These are phyloP conservation scores for Thecaphora thlaspeos DNA, from an alignment of 1,284 basidiomycete species.

Conservation along the genomic window DNA sequence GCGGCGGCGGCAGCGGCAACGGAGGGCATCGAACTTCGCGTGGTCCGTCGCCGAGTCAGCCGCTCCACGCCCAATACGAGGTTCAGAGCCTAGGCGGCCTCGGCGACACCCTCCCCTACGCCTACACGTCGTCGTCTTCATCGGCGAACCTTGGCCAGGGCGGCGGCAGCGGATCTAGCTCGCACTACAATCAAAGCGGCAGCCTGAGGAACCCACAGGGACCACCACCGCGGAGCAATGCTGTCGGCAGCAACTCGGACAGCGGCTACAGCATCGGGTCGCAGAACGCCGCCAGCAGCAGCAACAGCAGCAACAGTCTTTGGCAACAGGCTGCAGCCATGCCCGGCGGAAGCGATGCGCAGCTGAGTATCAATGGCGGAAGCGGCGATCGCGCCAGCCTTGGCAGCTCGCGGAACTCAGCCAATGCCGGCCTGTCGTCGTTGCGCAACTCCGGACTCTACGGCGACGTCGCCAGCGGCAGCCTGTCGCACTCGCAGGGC, in stretches of 20 bases:
- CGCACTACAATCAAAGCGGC: too few species aligned
- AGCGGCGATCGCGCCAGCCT: slow-evolving; percentile 10
- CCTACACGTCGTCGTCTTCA: slow-evolving; percentile 12
- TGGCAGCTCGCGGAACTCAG: slow-evolving; percentile 13
- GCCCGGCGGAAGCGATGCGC: too few species aligned
- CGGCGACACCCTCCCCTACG: slow-evolving; percentile 25
- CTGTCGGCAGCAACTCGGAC: too few species aligned
- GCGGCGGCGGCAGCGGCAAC: neutral
- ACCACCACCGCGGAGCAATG: too few species aligned
- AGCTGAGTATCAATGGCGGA: neutral
- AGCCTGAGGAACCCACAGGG: too few species aligned
- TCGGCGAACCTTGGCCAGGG: too few species aligned
- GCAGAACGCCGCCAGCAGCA: too few species aligned
- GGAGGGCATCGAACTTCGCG: too few species aligned
- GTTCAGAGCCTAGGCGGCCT: slow-evolving; percentile 22
- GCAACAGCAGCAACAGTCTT: too few species aligned
- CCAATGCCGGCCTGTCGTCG: slow-evolving; percentile 1
- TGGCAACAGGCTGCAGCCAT: too few species aligned
- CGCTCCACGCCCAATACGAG: slow-evolving; percentile 17
- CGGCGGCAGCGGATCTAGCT: too few species aligned
- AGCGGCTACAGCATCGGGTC: too few species aligned
- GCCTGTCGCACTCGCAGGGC: neutral
- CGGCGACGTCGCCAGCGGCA: slow-evolving; percentile 6
- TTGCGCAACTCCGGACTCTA: slow-evolving; percentile 7
- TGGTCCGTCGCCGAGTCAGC: slow-evolving; percentile 16